phyloP scores from a whole-genome alignment of 805 yeast genomes.

The Kluyveromyces dobzhanskii region DNA sequence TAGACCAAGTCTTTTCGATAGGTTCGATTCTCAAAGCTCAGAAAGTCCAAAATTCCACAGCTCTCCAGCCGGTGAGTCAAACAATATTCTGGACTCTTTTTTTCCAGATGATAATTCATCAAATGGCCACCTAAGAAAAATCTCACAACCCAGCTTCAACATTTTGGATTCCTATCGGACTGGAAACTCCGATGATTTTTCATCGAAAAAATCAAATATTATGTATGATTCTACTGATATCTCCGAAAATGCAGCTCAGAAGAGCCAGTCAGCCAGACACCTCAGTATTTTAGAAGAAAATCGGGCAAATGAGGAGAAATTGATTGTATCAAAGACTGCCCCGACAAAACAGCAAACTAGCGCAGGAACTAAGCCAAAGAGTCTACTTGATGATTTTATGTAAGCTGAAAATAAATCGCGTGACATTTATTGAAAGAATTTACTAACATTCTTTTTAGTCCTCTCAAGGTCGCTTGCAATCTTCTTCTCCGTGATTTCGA shows the following conservation, averaged over 20 bases:
- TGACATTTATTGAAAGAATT: conserved; percentile 46
- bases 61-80: background rate
- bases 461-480: conserved; percentile 38
- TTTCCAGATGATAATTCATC: background rate
- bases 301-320: too few relatives aligned
- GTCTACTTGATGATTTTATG: conserved; percentile 29
- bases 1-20: conserved; percentile 25
- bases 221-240: conserved; percentile 29
- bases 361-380: too few relatives aligned
- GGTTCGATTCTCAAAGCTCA: conserved; percentile 11
- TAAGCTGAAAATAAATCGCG: conserved; percentile 8
- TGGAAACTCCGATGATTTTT: background rate
- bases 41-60: background rate
- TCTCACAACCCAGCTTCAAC: background rate
- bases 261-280: too few relatives aligned
- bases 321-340: too few relatives aligned
- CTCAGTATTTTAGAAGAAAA: too few relatives aligned
- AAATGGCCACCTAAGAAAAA: background rate
- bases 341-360: conserved; percentile 2
- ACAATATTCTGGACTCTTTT: background rate
- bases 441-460: conserved; percentile 50
- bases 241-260: background rate
- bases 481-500: conserved; percentile 33
- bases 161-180: too few relatives aligned
- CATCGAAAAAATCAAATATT: conserved; percentile 18